These are phyloP conservation scores for Aspergillus eucalypticola DNA, from an alignment of 2,329 filamentous ascomycete species.

Conservation along the genomic window DNA sequence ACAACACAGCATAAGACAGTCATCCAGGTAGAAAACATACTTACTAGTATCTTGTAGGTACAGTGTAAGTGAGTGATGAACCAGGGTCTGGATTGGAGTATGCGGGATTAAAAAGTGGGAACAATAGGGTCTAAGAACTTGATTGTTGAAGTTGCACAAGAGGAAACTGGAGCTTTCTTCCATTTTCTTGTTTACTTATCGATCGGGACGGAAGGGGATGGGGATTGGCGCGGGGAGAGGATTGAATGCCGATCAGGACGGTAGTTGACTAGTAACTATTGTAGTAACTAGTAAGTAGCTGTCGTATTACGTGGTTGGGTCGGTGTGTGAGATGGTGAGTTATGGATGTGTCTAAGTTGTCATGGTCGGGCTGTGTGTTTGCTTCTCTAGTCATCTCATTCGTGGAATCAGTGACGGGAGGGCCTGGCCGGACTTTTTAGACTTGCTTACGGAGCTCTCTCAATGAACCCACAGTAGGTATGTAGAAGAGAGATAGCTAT, in stretches of 20 bases:
- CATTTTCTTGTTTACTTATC: background rate
- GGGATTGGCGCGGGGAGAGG: background rate
- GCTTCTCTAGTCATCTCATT: background rate
- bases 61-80: background rate
- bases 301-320: background rate
- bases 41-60: background rate
- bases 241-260: background rate
- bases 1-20: too few relatives aligned
- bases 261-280: background rate
- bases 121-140: background rate
- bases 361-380: background rate
- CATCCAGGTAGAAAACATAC: background rate
- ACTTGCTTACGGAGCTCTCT: background rate
- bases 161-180: background rate
- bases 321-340: background rate
- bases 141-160: background rate
- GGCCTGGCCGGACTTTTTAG: background rate
- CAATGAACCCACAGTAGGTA: background rate
- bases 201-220: background rate
- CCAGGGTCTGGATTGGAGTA: background rate
- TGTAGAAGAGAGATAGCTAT: background rate
- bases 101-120: background rate
- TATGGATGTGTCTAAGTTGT: background rate
- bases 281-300: background rate
- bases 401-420: background rate